Conservation (phyloP, 768 basidiomycete genomes). For the Xerocomellus intermedius region DNA sequence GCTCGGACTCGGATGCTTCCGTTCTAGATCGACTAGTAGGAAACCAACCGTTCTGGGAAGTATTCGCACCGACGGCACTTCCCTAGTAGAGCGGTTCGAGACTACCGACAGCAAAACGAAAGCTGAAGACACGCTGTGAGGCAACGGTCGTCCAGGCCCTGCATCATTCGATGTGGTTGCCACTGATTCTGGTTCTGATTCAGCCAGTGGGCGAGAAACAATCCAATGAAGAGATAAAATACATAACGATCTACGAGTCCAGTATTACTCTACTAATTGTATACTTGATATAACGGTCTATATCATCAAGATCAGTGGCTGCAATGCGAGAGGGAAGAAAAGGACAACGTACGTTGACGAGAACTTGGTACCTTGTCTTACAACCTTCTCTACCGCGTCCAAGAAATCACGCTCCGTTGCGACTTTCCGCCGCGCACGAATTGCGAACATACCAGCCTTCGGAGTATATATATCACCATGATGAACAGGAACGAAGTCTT, state of each 20-base stretch:
- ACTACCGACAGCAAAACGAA: too few species aligned
- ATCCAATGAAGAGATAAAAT: constrained; percentile 10
- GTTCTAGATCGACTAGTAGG: too few species aligned
- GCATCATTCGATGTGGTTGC: background rate
- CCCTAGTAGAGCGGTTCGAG: too few species aligned
- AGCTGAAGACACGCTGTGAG: background rate
- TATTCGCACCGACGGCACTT: too few species aligned
- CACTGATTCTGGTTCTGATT: background rate
- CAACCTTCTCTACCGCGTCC: constrained; percentile 98
- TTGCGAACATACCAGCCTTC: constrained; percentile 99
- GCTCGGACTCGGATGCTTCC: too few species aligned
- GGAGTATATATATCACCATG: constrained; percentile 79
- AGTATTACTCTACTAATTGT: constrained; percentile 59
- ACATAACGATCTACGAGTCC: constrained; percentile 15
- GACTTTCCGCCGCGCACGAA: constrained; percentile 93
- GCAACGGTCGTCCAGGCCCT: background rate
- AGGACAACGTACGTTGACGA: constrained; percentile 78
- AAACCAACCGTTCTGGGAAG: too few species aligned
- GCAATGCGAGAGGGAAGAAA: background rate
- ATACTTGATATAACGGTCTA: constrained; percentile 90
- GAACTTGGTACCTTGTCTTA: constrained; percentile 96
- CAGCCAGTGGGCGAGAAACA: background rate
- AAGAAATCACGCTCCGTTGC: constrained; percentile 97
- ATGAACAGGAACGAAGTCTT: background rate
- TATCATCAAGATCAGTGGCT: constrained; percentile 7